Percentiles rank a stretch among this genome's conserved stretches.
These are phyloP conservation scores for Chrysosporium keratinophilum DNA, from an alignment of 2,329 filamentous ascomycete species.

Conservation along the genomic window DNA sequence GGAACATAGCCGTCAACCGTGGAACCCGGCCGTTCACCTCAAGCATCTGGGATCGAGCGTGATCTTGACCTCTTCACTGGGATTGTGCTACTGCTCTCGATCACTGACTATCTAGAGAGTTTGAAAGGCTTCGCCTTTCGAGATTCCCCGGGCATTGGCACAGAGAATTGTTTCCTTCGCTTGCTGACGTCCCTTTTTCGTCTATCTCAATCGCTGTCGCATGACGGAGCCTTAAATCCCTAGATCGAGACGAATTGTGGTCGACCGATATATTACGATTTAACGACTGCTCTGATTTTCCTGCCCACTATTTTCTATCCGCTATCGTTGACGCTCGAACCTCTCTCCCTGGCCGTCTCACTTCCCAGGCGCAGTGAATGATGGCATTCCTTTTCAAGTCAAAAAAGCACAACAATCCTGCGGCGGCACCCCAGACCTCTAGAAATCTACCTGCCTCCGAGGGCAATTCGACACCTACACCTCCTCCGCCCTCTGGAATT, in stretches of 20 bases:
- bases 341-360: neutral
- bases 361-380: slow-evolving; percentile 24
- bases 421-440: slow-evolving; percentile 43
- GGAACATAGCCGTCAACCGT: slow-evolving; percentile 9
- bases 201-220: neutral
- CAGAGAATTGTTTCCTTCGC: neutral
- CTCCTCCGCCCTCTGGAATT: slow-evolving; percentile 35
- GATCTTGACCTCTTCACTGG: neutral
- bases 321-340: neutral
- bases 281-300: neutral
- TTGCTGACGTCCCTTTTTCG: neutral
- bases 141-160: neutral
- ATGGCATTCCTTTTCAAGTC: slow-evolving; percentile 80
- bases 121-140: neutral
- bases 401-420: slow-evolving; percentile 58
- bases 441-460: slow-evolving; percentile 49
- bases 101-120: neutral
- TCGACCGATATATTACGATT: neutral
- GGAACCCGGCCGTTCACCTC: slow-evolving; percentile 2
- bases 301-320: neutral
- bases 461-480: slow-evolving; percentile 32
- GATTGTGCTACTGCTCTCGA: neutral
- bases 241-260: neutral
- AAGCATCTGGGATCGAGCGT: neutral
- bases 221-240: neutral